phyloP scores from a whole-genome alignment of 1,284 basidiomycete species.

The Inonotus hispidus region DNA sequence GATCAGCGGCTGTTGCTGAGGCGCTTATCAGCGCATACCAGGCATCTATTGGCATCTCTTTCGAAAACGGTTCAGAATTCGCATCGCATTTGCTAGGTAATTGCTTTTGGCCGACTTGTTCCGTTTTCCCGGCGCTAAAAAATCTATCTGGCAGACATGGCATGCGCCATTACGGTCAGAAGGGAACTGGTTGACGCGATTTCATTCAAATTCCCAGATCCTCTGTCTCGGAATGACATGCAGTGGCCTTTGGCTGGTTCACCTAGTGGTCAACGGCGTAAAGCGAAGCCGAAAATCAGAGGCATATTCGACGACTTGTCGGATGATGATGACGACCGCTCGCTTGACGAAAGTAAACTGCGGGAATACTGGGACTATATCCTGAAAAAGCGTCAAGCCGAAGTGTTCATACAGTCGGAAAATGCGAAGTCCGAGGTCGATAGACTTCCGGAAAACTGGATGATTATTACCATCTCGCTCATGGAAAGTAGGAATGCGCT shows the following conservation, averaged over 20 bases:
- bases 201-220: conserved; percentile 52
- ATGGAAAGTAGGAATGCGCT: conserved; percentile 80
- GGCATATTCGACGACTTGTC: conserved; percentile 30
- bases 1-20: conserved; percentile 67
- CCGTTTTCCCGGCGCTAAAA: background rate
- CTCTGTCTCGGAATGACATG: conserved; percentile 47
- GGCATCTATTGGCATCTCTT: conserved; percentile 66
- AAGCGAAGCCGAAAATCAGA: conserved; percentile 23
- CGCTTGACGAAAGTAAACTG: conserved; percentile 31
- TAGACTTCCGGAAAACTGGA: conserved; percentile 75
- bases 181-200: conserved; percentile 75
- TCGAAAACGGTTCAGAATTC: conserved; percentile 42
- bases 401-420: conserved; percentile 36
- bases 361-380: conserved; percentile 60
- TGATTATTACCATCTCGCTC: conserved; percentile 78
- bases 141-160: conserved; percentile 44
- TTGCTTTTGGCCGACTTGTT: conserved; percentile 19
- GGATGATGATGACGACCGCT: conserved; percentile 33
- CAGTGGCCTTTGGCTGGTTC: conserved; percentile 57
- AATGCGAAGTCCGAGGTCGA: conserved; percentile 36
- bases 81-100: conserved; percentile 66
- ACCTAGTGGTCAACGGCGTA: conserved; percentile 23
- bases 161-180: conserved; percentile 70
- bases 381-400: conserved; percentile 46
- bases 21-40: conserved; percentile 72